Evolutionary conservation across 192 early-diverging fungal genomes (phyloP).

Genomic region (Kappamyces sp.): DNA sequence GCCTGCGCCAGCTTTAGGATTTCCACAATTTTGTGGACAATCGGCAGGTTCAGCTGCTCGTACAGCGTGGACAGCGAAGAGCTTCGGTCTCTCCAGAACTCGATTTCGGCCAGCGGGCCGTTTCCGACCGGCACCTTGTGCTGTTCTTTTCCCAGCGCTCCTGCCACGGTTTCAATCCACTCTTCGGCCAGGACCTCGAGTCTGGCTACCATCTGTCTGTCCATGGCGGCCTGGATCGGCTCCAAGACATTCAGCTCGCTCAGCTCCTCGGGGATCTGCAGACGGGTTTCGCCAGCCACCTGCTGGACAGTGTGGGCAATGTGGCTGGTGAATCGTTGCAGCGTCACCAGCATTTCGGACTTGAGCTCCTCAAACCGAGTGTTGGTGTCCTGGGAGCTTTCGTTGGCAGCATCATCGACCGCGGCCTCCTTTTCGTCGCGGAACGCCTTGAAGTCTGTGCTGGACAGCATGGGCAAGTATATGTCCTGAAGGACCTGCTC

Average conservation of each 20-base stretch:
- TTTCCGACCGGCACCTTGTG: slow-evolving; percentile 49
- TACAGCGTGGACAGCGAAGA: slow-evolving; percentile 49
- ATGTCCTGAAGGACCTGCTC: slow-evolving; percentile 52
- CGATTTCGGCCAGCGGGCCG: slow-evolving; percentile 58
- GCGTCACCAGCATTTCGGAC: slow-evolving; percentile 37
- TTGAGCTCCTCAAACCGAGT: slow-evolving; percentile 21
- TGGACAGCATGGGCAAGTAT: slow-evolving; percentile 48
- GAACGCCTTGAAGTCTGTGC: slow-evolving; percentile 18
- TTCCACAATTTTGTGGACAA: slow-evolving; percentile 50
- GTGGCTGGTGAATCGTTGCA: slow-evolving; percentile 51
- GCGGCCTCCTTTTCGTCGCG: slow-evolving; percentile 16
- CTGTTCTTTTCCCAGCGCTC: slow-evolving; percentile 39
- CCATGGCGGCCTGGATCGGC: neutral
- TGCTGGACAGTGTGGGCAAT: slow-evolving; percentile 52
- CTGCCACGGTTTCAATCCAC: slow-evolving; percentile 50
- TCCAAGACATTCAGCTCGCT: slow-evolving; percentile 19
- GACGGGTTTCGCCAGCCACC: slow-evolving; percentile 47
- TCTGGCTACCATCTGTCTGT: slow-evolving; percentile 20
- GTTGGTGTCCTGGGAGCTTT: neutral
- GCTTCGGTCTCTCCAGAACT: slow-evolving; percentile 57
- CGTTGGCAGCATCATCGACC: neutral
- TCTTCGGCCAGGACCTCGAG: slow-evolving; percentile 49
- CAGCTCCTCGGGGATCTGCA: slow-evolving; percentile 53
- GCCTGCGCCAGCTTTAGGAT: slow-evolving; percentile 38
- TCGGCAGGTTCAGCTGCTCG: slow-evolving; percentile 54